phyloP scores from a whole-genome alignment of 768 basidiomycete species.

The Xerocomus potaroensis region DNA sequence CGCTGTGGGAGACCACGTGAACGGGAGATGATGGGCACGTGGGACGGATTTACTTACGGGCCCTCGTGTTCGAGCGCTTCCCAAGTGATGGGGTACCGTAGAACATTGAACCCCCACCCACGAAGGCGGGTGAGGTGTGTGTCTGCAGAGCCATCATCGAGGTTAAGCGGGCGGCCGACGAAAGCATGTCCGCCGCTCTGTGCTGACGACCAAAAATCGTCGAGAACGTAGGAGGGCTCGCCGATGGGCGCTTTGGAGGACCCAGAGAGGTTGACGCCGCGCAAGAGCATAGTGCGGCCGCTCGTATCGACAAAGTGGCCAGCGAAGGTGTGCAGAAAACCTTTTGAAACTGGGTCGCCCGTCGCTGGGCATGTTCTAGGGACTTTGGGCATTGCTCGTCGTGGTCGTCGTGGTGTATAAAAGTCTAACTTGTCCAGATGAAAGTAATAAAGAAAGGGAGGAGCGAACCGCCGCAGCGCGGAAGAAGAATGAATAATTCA shows the following conservation, averaged over 20 bases:
- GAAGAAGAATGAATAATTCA: background rate
- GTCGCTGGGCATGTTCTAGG: constrained; percentile 18
- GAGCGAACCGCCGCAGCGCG: background rate
- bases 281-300: constrained; percentile 75
- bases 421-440: background rate
- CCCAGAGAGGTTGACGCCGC: constrained; percentile 94
- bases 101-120: constrained; percentile 91
- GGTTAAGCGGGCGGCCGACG: constrained; percentile 69
- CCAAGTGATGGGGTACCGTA: constrained; percentile 87
- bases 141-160: constrained; percentile 84
- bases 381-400: constrained; percentile 25
- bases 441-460: background rate
- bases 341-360: constrained; percentile 8
- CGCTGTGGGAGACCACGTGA: constrained; percentile 44
- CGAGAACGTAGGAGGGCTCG: constrained; percentile 61
- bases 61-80: constrained; percentile 91
- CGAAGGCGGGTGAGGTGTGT: constrained; percentile 79
- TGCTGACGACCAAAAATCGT: constrained; percentile 80
- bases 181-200: constrained; percentile 70
- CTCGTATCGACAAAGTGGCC: constrained; percentile 69
- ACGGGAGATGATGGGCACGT: background rate
- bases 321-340: constrained; percentile 60
- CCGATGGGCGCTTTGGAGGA: constrained; percentile 80
- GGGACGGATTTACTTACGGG: constrained; percentile 67
- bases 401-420: constrained; percentile 1